Evolutionary conservation across 495 filamentous ascomycete species (phyloP).

Genomic region (Trichoderma asperelloides): DNA sequence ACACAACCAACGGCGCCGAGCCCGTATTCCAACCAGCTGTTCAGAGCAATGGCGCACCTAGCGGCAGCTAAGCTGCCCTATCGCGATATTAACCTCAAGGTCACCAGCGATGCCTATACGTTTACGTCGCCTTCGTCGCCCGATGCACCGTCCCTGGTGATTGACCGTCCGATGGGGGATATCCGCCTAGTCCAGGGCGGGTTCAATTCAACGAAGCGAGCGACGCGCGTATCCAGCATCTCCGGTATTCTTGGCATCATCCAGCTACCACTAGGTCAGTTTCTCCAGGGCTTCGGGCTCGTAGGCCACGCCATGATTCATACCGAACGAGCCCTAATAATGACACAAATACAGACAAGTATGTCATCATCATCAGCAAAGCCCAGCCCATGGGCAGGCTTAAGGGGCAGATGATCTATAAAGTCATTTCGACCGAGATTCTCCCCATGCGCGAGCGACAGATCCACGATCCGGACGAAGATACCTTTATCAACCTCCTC

Average conservation of each 20-base stretch:
- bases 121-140: constrained; percentile 94
- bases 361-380: constrained; percentile 93
- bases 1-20: background rate
- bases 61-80: constrained; percentile 53
- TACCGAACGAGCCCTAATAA: background rate
- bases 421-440: constrained; percentile 82
- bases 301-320: background rate
- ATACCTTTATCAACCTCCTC: constrained; percentile 73
- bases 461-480: constrained; percentile 86
- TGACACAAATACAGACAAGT: constrained; percentile 79
- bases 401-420: constrained; percentile 90
- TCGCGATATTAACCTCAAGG: constrained; percentile 91
- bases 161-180: constrained; percentile 91
- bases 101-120: constrained; percentile 83
- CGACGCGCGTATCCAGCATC: constrained; percentile 67
- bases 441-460: constrained; percentile 88
- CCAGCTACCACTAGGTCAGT: constrained; percentile 74
- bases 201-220: constrained; percentile 64
- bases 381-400: constrained; percentile 82
- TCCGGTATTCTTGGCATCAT: constrained; percentile 90
- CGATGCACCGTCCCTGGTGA: constrained; percentile 71
- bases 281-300: background rate
- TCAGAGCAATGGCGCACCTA: constrained; percentile 10
- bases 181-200: constrained; percentile 72
- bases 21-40: background rate